Evolutionary conservation across 352 stramenopile genomes (phyloP).

Genomic region (Globisporangium lucens): DNA sequence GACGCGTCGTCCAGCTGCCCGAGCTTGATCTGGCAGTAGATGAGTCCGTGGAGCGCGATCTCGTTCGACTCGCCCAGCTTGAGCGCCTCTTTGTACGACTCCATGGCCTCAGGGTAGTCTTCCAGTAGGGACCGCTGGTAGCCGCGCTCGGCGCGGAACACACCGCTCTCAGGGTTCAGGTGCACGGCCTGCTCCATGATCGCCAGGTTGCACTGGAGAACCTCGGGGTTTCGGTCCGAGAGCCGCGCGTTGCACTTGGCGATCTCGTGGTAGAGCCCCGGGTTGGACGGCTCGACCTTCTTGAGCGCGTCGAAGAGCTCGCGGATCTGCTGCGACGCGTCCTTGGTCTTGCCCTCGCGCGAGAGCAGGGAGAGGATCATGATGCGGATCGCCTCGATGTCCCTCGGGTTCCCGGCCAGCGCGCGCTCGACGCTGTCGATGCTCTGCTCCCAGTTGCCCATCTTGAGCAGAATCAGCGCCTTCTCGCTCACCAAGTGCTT

Average conservation of each 20-base stretch:
- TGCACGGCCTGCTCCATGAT: slow-evolving; percentile 71
- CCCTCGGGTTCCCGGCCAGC: slow-evolving; percentile 54
- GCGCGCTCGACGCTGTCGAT: slow-evolving; percentile 75
- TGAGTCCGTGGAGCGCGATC: slow-evolving; percentile 85
- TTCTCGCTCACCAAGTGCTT: slow-evolving; percentile 82
- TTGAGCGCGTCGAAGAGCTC: slow-evolving; percentile 69
- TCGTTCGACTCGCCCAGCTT: slow-evolving; percentile 88
- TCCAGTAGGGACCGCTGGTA: slow-evolving; percentile 77
- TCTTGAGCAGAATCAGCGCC: slow-evolving; percentile 76
- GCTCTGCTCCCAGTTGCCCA: slow-evolving; percentile 84
- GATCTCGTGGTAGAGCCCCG: slow-evolving; percentile 64
- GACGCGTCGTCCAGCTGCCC: slow-evolving; percentile 87
- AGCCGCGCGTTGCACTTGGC: slow-evolving; percentile 57
- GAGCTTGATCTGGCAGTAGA: slow-evolving; percentile 91
- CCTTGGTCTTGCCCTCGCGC: slow-evolving; percentile 50
- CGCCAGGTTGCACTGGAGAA: slow-evolving; percentile 66
- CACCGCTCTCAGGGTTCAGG: slow-evolving; percentile 53
- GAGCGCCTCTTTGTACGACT: slow-evolving; percentile 83
- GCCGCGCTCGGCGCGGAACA: slow-evolving; percentile 67
- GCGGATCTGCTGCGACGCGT: slow-evolving; percentile 52
- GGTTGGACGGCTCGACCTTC: slow-evolving; percentile 65
- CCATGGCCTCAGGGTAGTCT: slow-evolving; percentile 75
- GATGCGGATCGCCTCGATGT: slow-evolving; percentile 73
- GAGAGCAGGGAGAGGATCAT: slow-evolving; percentile 67
- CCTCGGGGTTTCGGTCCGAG: slow-evolving; percentile 60